Base-by-base conservation (phyloP, 257 asterid genomes). In the Lavandula angustifolia region DNA sequence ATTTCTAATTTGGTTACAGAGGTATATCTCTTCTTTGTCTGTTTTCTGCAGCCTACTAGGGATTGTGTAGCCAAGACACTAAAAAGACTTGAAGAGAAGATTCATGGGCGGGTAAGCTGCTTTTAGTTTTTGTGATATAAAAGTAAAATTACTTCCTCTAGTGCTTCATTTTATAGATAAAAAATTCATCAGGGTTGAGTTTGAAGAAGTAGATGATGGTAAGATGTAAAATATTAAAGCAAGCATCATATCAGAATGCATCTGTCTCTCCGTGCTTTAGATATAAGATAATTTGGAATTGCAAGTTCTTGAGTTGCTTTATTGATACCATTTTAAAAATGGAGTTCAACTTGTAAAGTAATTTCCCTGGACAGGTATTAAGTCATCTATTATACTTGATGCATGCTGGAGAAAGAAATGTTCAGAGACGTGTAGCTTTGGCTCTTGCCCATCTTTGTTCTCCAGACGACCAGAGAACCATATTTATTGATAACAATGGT, bases 11-110 rank as follows among this genome's bases (percentile, higher is more conserved):
- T 38, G 16, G 31, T 80, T 33, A 40, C 22, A 12, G 52, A 44
- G 12, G 38, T 37, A 70, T 44, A 17, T 41, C 41, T 22, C 66
- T 29, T 60, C 22, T 44, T 55, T 35, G 51, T 56, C 44, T 17
- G 29, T 64, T 71, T 62, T 53, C 72, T 80, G 82, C 99, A 94
- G 99, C 99, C 99, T 53, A 94, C 99, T 63, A 86, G 92, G 78
- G 99, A 94, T 75, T 94, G 99, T 76, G 98, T 94, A 31, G 96
- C 95, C 64, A 94, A 91, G 85, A 94, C 99, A 14, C 85, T 94
- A 69, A 94, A 94, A 83, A 84, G 98, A 75, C 80, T 94, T 60
- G 99, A 94, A 76, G 99, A 94, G 81, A 94, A 91, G 83, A 91
- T 94, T 79, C 87, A 83, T 60, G 99, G 98, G 65, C 84, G 99